Evolutionary conservation across 2,329 filamentous ascomycete species (phyloP), one percentile per base, ranked within the genome.

Genomic region (Colletotrichum sp.): DNA sequence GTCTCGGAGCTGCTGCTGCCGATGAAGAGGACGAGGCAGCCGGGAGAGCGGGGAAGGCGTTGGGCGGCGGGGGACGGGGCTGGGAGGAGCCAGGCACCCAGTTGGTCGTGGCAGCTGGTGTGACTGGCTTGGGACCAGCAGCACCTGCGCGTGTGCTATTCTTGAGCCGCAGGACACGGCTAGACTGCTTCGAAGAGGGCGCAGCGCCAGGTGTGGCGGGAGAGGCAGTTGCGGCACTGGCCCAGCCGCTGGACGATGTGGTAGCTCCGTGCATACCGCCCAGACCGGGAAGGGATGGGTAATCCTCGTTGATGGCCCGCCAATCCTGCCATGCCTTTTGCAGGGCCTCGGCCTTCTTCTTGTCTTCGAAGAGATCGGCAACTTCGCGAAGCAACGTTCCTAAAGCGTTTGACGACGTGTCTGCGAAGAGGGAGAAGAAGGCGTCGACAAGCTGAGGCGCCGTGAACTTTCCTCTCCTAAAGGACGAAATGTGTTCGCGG

Each of bases 291-390:
- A 99, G 88, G 3, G 95, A 95, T 1, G 96, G 96, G 80, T 98
- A 99, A 83, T 98, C 96, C 84, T 98, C 96, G 79, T 98, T 98
- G 85, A 98, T 97, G 49, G 96, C 96, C 63, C 95, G 95, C 95
- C 96, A 98, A 85, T 98, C 95, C 80, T 95, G 95, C 96, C 96
- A 98, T 2, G 96, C 95, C 80, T 94, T 94, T 30, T 96, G 91
- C 5, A 99, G 87, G 1, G 88, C 89, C 68, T 94, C 93, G 2
- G 92, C 92, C 82, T 98, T 98, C 21, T 84, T 83, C 66, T 93
- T 90, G 79, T 98, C 94, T 80, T 99, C 96, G 80, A 97, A 99
- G 13, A 99, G 92, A 68, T 99, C 96, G 7, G 96, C 95, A 5
- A 98, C 91, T 82, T 99, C 97, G 77, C 96, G 95, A 77, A 99